Conservation (phyloP, 495 filamentous ascomycete genomes). For the Penicillium canescens region DNA sequence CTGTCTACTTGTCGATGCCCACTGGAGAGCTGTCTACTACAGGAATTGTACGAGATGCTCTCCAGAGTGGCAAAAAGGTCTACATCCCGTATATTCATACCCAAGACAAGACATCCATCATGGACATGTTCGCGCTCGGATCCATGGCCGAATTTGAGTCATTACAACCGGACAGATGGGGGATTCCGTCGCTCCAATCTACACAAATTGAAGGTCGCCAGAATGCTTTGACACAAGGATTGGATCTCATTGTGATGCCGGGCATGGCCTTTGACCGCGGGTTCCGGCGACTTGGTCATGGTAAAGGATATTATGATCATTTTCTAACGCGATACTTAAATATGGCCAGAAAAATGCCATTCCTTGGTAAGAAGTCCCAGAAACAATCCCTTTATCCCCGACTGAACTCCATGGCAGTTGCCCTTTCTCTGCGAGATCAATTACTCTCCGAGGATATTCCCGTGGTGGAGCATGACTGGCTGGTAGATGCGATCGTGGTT, state of each 20-base stretch:
- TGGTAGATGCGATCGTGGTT: slow-evolving; percentile 63
- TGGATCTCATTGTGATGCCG: slow-evolving; percentile 90
- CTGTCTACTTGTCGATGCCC: slow-evolving; percentile 93
- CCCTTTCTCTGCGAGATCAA: slow-evolving; percentile 87
- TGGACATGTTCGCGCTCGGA: slow-evolving; percentile 89
- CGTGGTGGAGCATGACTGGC: slow-evolving; percentile 64
- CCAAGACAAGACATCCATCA: slow-evolving; percentile 59
- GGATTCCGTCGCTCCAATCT: slow-evolving; percentile 76
- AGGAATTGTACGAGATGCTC: slow-evolving; percentile 75
- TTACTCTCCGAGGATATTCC: slow-evolving; percentile 69
- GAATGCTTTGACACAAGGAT: slow-evolving; percentile 66
- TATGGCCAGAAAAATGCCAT: slow-evolving; percentile 57
- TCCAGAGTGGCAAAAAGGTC: slow-evolving; percentile 74
- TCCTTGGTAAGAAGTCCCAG: slow-evolving; percentile 53
- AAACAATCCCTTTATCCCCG: slow-evolving; percentile 10
- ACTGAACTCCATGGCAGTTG: slow-evolving; percentile 57
- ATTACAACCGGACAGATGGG: slow-evolving; percentile 80
- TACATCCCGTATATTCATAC: slow-evolving; percentile 89
- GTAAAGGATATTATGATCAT: slow-evolving; percentile 95
- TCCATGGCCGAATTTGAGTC: slow-evolving; percentile 73
- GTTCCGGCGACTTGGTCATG: slow-evolving; percentile 83
- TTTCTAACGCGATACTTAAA: slow-evolving; percentile 74
- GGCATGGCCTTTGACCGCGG: slow-evolving; percentile 86
- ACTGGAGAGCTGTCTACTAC: slow-evolving; percentile 78
- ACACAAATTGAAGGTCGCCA: slow-evolving; percentile 61